Conservation (phyloP, 1,284 basidiomycete genomes). For the Pseudozyma flocculosa region DNA sequence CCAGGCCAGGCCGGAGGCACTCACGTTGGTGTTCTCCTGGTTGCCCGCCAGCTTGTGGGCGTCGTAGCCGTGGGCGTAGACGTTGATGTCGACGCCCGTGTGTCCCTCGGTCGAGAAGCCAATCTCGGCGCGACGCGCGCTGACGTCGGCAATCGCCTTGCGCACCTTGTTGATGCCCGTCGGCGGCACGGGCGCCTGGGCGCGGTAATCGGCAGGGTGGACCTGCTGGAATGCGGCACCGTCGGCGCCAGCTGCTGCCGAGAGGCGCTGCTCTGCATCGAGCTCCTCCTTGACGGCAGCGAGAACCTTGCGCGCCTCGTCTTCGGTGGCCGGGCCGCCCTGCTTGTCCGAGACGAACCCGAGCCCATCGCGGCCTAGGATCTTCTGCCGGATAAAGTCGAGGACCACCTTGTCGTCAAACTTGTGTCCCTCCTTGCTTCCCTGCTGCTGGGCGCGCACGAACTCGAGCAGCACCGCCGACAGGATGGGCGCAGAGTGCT, state of each 20-base stretch:
- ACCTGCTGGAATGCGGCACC: not conserved
- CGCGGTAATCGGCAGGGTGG: slow-evolving; percentile 1
- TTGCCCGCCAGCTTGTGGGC: slow-evolving; percentile 51
- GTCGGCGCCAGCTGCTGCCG: not conserved
- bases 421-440: not conserved
- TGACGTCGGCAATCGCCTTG: slow-evolving; percentile 30
- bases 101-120: slow-evolving; percentile 60
- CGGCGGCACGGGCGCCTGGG: slow-evolving; percentile 10
- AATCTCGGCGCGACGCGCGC: slow-evolving; percentile 55
- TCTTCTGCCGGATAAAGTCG: slow-evolving; percentile 24
- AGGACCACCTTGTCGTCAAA: slow-evolving; percentile 14
- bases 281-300: slow-evolving; percentile 17
- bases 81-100: slow-evolving; percentile 59
- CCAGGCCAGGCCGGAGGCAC: slow-evolving; percentile 1
- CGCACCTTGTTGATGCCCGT: slow-evolving; percentile 24
- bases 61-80: slow-evolving; percentile 56
- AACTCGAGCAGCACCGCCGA: slow-evolving; percentile 40
- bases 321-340: slow-evolving; percentile 27
- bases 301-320: slow-evolving; percentile 50
- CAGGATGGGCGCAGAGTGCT: slow-evolving; percentile 54
- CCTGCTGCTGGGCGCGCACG: slow-evolving; percentile 8
- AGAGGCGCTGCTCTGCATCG: slow-evolving; percentile 5
- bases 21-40: slow-evolving; percentile 57
- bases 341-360: slow-evolving; percentile 10
- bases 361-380: slow-evolving; percentile 25